Conservation (phyloP, 2,329 filamentous ascomycete genomes). For the Alternaria gaisen region DNA sequence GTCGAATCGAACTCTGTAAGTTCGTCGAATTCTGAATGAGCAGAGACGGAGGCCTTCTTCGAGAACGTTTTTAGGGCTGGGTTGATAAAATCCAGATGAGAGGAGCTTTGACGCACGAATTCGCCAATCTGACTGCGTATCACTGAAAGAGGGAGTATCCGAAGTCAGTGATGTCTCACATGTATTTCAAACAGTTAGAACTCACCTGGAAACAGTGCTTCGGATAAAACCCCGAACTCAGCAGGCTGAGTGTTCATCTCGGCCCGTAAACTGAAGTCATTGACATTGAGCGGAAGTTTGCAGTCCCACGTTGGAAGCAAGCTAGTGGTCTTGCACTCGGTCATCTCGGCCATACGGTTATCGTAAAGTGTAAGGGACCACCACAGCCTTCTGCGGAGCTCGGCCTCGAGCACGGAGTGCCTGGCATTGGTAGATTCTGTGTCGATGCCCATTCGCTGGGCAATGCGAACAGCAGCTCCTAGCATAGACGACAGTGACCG, state of each 20-base stretch:
- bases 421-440: conserved; percentile 62
- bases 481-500: conserved; percentile 63
- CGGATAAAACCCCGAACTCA: conserved; percentile 54
- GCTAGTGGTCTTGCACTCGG: conserved; percentile 61
- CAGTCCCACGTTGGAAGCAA: conserved; percentile 60
- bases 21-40: conserved; percentile 26
- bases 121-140: conserved; percentile 59
- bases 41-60: conserved; percentile 23
- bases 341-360: conserved; percentile 60
- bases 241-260: conserved; percentile 52
- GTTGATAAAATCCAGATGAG: conserved; percentile 59
- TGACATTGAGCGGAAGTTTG: conserved; percentile 60
- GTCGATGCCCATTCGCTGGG: conserved; percentile 68
- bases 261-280: conserved; percentile 58
- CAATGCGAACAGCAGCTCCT: conserved; percentile 66
- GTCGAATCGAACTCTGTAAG: conserved; percentile 52
- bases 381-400: conserved; percentile 70
- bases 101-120: conserved; percentile 50
- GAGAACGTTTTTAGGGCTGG: conserved; percentile 55
- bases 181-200: neutral
- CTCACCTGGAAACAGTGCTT: conserved; percentile 58
- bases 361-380: conserved; percentile 69
- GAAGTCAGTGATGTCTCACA: neutral
- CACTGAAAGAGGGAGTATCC: conserved; percentile 37
- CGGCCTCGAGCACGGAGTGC: conserved; percentile 64